Evolutionary conservation across 805 yeast genomes (phyloP).

Genomic region (Yarrowia sp.): DNA sequence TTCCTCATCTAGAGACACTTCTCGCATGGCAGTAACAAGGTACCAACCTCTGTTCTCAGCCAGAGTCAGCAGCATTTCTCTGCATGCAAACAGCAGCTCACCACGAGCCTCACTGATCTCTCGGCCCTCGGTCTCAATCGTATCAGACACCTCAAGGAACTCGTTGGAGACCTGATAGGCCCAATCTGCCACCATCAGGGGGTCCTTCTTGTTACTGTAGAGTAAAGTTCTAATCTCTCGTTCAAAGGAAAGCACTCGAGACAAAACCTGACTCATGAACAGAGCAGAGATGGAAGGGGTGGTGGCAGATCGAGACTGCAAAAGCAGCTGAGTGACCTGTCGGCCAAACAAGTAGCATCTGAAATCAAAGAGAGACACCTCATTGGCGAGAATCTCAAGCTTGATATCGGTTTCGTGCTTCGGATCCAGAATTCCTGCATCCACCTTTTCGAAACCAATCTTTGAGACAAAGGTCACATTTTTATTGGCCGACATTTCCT

Average conservation of each 20-base stretch:
- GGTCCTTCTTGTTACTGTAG: slow-evolving; percentile 30
- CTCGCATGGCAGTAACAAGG: slow-evolving; percentile 36
- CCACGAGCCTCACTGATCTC: slow-evolving; percentile 43
- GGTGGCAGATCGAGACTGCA: slow-evolving; percentile 34
- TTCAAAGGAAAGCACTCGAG: slow-evolving; percentile 41
- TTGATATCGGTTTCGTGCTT: slow-evolving; percentile 32
- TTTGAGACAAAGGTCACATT: slow-evolving; percentile 37
- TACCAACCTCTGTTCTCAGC: slow-evolving; percentile 35
- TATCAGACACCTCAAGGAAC: slow-evolving; percentile 38
- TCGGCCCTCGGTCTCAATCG: slow-evolving; percentile 35
- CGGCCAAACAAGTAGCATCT: slow-evolving; percentile 40
- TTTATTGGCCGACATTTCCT: slow-evolving; percentile 27
- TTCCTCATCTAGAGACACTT: slow-evolving; percentile 30
- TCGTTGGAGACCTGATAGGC: slow-evolving; percentile 42
- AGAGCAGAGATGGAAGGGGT: slow-evolving; percentile 30
- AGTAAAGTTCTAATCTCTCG: slow-evolving; percentile 40
- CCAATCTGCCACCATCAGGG: slow-evolving; percentile 37
- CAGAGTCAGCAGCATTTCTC: slow-evolving; percentile 40
- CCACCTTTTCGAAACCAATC: slow-evolving; percentile 34
- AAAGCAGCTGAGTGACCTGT: slow-evolving; percentile 37
- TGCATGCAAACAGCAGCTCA: slow-evolving; percentile 41
- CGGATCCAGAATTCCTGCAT: slow-evolving; percentile 29
- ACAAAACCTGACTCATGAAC: slow-evolving; percentile 34
- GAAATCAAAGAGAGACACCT: slow-evolving; percentile 42
- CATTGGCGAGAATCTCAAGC: slow-evolving; percentile 38